phyloP scores from a whole-genome alignment of 176 grass and related monocot genomes.

The Calamus simplicifolius region DNA sequence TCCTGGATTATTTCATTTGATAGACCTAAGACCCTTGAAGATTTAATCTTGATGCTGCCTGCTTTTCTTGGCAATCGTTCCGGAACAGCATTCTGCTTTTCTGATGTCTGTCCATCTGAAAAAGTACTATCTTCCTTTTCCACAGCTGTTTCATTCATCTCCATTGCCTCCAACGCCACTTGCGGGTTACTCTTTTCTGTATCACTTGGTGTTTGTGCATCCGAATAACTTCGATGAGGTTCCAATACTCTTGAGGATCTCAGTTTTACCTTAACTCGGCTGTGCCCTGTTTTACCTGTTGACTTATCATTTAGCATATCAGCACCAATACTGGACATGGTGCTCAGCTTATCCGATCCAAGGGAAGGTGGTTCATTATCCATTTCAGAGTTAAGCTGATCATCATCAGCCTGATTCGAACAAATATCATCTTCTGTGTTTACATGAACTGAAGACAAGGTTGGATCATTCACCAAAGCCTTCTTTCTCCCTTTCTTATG shows the following conservation, averaged over 20 bases:
- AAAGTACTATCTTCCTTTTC: constrained; percentile 14
- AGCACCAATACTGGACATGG: neutral
- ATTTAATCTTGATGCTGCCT: constrained; percentile 40
- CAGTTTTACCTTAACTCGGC: constrained; percentile 56
- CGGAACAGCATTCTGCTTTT: constrained; percentile 23
- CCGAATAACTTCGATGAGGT: constrained; percentile 18
- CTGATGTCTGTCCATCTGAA: constrained; percentile 21
- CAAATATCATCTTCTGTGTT: constrained; percentile 29
- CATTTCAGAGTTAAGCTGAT: constrained; percentile 5
- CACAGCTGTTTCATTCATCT: neutral
- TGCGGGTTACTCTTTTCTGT: constrained; percentile 13
- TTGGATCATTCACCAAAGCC: constrained; percentile 6
- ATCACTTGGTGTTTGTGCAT: constrained; percentile 13
- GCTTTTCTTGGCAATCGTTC: constrained; percentile 36
- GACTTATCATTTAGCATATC: constrained; percentile 29
- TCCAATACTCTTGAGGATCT: constrained; percentile 38
- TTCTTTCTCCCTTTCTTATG: constrained; percentile 15
- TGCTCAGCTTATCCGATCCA: constrained; percentile 11
- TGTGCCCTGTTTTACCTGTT: constrained; percentile 26
- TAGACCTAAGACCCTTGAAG: constrained; percentile 20
- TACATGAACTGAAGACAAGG: constrained; percentile 16
- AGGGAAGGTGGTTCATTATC: constrained; percentile 12
- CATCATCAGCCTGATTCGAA: constrained; percentile 10
- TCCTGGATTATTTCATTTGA: constrained; percentile 18
- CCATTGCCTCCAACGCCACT: constrained; percentile 15